Conservation (phyloP, 257 asterid genomes). For the Mitragyna speciosa region DNA sequence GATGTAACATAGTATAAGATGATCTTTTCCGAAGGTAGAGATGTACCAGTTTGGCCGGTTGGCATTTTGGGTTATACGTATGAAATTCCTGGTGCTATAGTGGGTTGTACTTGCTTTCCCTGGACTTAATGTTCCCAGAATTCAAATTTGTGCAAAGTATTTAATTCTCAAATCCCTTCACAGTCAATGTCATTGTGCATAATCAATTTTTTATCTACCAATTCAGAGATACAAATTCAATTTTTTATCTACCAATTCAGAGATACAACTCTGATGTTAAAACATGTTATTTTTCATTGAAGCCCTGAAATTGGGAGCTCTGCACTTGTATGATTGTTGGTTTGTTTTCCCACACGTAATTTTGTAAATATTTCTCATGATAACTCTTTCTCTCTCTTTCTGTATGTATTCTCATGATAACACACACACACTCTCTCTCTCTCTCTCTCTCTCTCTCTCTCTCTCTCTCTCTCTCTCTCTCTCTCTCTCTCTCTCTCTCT, state of each 20-base stretch:
- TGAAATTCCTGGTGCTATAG: background rate
- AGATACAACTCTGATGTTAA: background rate
- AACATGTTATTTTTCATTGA: background rate
- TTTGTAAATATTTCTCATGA: too few species aligned
- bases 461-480: background rate
- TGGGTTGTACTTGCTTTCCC: background rate
- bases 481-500: background rate
- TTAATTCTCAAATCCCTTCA: background rate
- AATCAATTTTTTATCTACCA: background rate
- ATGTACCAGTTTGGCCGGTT: background rate
- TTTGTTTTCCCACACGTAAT: background rate
- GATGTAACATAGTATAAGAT: background rate
- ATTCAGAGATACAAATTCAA: background rate
- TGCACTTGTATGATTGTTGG: background rate
- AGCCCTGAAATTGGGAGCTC: background rate
- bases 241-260: background rate
- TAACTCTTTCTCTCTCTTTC: background rate
- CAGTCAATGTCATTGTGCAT: background rate
- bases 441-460: background rate
- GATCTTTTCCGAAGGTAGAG: background rate
- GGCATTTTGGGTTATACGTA: background rate
- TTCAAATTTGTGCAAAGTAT: background rate
- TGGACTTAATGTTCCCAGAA: background rate
- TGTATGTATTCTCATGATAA: too few species aligned
- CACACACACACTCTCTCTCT: too few species aligned